Evolutionary conservation across 225 moss, liverwort and hornwort genomes (phyloP), one percentile per base, ranked within the genome.

Genomic region (Pleurozium schreberi): DNA sequence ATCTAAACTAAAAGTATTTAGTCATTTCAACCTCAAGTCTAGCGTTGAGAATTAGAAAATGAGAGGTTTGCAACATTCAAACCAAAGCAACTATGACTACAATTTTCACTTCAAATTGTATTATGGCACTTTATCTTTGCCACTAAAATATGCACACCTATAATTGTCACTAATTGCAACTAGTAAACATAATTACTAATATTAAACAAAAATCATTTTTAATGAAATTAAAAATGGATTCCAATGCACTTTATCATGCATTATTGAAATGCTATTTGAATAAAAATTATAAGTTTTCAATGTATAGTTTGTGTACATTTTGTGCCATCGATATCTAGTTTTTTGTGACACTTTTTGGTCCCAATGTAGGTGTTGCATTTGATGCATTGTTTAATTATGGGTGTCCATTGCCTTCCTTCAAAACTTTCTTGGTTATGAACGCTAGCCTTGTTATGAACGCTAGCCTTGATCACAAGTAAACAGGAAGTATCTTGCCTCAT

Each of bases 11-110:
- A 8, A 76, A 5, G 13, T 50, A 50, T 34, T 50, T 50, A 12
- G 13, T 50, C 13, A 31, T 50, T 50, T 76, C 13, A 76, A 22
- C 11, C 3, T 52, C 8, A 0, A 76, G 4, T 34, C 14, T 18
- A 11, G 47, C 30, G 45, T 71, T 30, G 11, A 30, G 11, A 18
- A 47, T 18, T 74, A 0, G 2, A 75, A 50, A 50, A 0, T 1
- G 0, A 0, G 8, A 52, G 2, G 13, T 50, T 52, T 21, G 75
- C 8, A 50, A 50, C 8, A 34, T 34, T 75, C 1, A 34, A 1
- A 34, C 49, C 1, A 50, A 5, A 50, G 13, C 34, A 75, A 34
- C 3, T 33, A 12, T 2, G 8, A 50, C 13, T 8, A 75, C 2
- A 50, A 5, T 34, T 33, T 21, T 50, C 3, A 20, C 11, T 1